phyloP scores from a whole-genome alignment of 2,329 filamentous ascomycete genomes.

The Aspergillus carbonarius region DNA sequence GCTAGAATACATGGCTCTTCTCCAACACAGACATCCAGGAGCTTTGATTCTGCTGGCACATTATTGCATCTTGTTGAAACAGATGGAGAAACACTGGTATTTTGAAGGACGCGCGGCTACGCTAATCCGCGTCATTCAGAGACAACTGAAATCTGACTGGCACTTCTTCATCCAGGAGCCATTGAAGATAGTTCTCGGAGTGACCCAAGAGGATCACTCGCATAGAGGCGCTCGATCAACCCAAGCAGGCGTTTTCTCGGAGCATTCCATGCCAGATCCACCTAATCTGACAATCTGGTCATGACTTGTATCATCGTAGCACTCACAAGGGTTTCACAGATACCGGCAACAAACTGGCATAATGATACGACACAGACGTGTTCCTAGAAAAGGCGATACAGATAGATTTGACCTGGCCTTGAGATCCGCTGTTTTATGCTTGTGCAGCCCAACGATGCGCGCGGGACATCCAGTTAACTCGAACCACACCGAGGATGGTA shows the following conservation, averaged over 20 bases:
- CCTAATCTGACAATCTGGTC: too few relatives aligned
- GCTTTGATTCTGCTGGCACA: slow-evolving; percentile 4
- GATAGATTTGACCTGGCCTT: neutral
- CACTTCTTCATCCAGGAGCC: neutral
- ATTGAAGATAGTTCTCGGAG: neutral
- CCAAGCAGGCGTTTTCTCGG: neutral
- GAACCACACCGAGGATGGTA: neutral
- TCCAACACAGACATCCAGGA: neutral
- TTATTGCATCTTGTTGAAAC: neutral
- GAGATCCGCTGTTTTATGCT: neutral
- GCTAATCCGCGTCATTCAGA: neutral
- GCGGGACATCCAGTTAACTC: too few relatives aligned
- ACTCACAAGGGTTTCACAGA: neutral
- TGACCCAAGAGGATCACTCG: neutral
- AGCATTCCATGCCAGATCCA: neutral
- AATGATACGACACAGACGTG: too few relatives aligned
- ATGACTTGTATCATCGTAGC: neutral
- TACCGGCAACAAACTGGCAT: neutral
- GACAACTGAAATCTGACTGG: neutral
- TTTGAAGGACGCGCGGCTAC: neutral
- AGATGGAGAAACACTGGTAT: slow-evolving; percentile 2
- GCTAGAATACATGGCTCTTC: slow-evolving; percentile 2
- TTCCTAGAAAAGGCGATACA: too few relatives aligned
- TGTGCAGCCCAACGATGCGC: too few relatives aligned
- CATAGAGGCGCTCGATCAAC: neutral